Evolutionary conservation across 495 filamentous ascomycete species (phyloP), one percentile per base, ranked within the genome.

Genomic region (Aspergillus cavernicola): DNA sequence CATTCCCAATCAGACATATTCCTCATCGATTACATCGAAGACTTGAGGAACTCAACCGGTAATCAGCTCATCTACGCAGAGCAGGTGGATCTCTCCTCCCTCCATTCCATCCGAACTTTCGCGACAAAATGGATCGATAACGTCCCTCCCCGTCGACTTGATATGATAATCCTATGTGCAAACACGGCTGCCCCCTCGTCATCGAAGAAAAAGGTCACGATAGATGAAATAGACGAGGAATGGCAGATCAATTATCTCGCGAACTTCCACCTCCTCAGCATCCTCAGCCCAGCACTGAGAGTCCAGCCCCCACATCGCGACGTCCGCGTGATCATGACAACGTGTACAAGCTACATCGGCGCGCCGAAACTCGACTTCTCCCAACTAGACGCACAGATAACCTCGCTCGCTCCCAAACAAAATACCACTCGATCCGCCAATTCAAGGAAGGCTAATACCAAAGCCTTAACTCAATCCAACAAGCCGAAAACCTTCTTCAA

Each of bases 121-220:
- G 93, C 93, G n/a, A 99, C 93, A 2, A 91, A 91, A 72, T 99
- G 95, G 90, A 87, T 97, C 59, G 92, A 99, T 69, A 99, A 97
- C 66, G 81, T 85, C 23, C 92, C 95, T 0, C 87, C 91, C 18
- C 82, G 93, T 32, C 82, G 93, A n/a, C 75, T 99, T 4, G 93
- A 99, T 67, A 90, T 92, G 84, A 72, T 99, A 19, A 83, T 99
- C 38, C 78, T 97, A 15, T 95, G 90, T 67, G 93, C 83, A 4
- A 84, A 85, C 31, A 85, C 85, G 1, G 60, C 64, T 1, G 68
- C 87, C 35, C 92, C 87, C 0, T 82, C 90, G 1, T 16, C 80
- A 75, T 2, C 74, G 16, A 64, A 74, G 33, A 67, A 79, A 11
- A 65, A 60, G 0, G 67, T 79, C 23, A 92, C 89, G 0, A 65